Percentiles rank a stretch among this genome's conserved stretches.
phyloP scores from a whole-genome alignment of 2,329 filamentous ascomycete genomes.

The Dissoconium aciculare region DNA sequence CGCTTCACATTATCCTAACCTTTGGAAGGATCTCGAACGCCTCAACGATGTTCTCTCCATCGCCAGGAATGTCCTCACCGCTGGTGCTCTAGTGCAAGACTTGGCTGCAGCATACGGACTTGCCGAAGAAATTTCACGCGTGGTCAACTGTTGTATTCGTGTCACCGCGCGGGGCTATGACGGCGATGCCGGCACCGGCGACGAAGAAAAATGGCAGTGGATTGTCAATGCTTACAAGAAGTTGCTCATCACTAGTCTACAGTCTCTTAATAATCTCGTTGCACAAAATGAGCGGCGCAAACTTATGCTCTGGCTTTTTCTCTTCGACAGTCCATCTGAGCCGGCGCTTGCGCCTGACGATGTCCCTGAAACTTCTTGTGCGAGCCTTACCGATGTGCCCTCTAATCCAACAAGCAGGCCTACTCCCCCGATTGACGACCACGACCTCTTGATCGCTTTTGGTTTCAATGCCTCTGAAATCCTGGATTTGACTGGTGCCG shows the following conservation, averaged over 20 bases:
- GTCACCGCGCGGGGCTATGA: constrained; percentile 51
- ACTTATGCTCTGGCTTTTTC: constrained; percentile 48
- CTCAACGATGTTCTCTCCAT: constrained; percentile 48
- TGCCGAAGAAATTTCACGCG: constrained; percentile 45
- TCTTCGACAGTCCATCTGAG: constrained; percentile 38
- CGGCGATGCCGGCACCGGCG: constrained; percentile 45
- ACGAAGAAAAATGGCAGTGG: constrained; percentile 51
- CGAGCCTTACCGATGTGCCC: constrained; percentile 17
- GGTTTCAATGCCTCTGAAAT: constrained; percentile 14
- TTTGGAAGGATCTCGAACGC: constrained; percentile 48
- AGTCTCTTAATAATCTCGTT: constrained; percentile 51
- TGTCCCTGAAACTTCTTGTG: constrained; percentile 16
- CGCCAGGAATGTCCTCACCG: constrained; percentile 46
- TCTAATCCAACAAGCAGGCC: constrained; percentile 17
- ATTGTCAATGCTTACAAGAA: constrained; percentile 52
- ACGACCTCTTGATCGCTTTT: constrained; percentile 20
- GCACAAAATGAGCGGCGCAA: constrained; percentile 52
- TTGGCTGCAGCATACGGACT: constrained; percentile 45
- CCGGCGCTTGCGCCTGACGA: constrained; percentile 16
- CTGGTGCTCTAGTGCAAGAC: constrained; percentile 46
- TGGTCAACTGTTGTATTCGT: constrained; percentile 49
- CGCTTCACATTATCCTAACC: constrained; percentile 41
- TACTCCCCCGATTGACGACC: constrained; percentile 13
- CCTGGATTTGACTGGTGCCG: constrained; percentile 9
- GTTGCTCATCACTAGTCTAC: constrained; percentile 49